A percentile compares a stretch with the other conserved stretches of the same genome.
phyloP scores from a whole-genome alignment of 192 early-diverging fungal genomes.

The Backusella mclennaniae region DNA sequence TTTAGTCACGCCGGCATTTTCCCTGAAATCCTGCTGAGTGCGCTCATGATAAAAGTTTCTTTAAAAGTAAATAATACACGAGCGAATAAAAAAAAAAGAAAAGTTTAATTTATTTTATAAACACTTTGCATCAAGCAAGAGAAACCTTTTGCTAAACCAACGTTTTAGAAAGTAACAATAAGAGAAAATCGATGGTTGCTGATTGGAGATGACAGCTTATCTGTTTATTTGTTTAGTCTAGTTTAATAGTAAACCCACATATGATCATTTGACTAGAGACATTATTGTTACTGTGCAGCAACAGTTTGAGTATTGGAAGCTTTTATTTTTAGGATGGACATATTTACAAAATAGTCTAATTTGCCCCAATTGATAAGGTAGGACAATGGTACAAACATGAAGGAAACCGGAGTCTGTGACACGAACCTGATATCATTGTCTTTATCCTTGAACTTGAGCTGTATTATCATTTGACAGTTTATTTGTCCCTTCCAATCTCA shows the following conservation, averaged over 20 bases:
- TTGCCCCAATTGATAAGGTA: neutral
- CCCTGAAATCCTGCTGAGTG: conserved; percentile 6
- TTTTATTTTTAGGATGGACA: neutral
- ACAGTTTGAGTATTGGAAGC: too few relatives aligned
- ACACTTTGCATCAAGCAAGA: neutral
- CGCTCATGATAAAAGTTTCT: neutral
- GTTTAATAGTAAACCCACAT: neutral
- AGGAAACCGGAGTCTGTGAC: too few relatives aligned
- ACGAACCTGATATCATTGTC: neutral
- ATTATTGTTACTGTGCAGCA: neutral
- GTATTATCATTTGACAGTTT: neutral
- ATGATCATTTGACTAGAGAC: neutral
- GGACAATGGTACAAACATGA: neutral
- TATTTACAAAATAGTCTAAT: neutral
- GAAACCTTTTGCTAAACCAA: neutral
- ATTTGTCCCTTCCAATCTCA: neutral
- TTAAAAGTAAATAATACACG: neutral
- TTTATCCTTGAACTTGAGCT: neutral
- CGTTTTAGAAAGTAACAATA: neutral
- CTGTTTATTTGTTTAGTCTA: neutral
- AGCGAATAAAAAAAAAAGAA: neutral
- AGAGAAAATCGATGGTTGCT: neutral
- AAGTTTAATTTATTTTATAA: neutral
- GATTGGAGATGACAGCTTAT: neutral
- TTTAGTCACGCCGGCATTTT: neutral